Evolutionary conservation across 805 yeast species (phyloP), one percentile per base, ranked within the genome.

Genomic region (Jamesozyma gamospora): DNA sequence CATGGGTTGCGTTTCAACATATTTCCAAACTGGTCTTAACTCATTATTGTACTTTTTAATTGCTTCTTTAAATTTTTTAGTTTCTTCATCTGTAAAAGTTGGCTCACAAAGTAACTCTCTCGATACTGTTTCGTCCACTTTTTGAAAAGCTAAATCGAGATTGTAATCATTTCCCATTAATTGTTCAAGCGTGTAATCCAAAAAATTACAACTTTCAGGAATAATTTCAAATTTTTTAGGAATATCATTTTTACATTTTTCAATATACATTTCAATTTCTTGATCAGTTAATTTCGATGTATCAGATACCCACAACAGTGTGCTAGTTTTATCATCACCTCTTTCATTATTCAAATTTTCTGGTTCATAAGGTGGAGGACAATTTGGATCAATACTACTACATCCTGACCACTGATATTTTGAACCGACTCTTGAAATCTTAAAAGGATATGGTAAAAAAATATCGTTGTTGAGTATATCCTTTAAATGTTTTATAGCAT

Each of bases 1-100:
- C 40, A 77, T 65, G 0, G 86, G 66, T 50, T 83, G 94, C 0
- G 87, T 71, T 25, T 71, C 72, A n/a, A 90, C 92, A 41, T 71
- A 74, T 53, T 77, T 73, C 46, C 55, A 74, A 0, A 85, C 88
- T 0, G 81, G 85, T 54, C 75, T 77, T 24, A 92, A 62, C 50
- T 88, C 95, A 52, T 83, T 77, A 4, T 95, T 96, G 53, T 72
- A 71, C 40, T 73, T 70, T 27, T 66, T 66, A 10, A 90, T 83
- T 2, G 82, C 94, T 12, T 71, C 74, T 53, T 87, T 95, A 56
- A 90, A 90, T 40, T 70, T 60, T 30, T 64, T 56, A 18, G 80
- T 56, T 56, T 92, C 96, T 10, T 72, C 77, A 0, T 65, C 55
- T 0, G 74, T 60, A 43, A 92, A 73, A 0, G 85, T 77, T 1